phyloP scores from a whole-genome alignment of 257 asterid genomes.

The Paraleonurus japonicus region DNA sequence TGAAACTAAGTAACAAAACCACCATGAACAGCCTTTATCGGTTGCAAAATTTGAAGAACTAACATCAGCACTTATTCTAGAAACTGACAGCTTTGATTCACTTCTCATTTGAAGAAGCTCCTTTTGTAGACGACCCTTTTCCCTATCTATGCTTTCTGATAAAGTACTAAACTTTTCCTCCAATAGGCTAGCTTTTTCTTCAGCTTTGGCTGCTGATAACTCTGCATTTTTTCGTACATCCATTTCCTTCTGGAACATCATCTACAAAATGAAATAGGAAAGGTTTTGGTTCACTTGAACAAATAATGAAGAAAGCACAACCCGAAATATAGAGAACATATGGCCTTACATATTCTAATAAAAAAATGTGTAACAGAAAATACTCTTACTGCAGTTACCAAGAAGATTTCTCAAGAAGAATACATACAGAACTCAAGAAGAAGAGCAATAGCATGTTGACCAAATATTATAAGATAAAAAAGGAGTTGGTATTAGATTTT shows the following conservation, averaged over 20 bases:
- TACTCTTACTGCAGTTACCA: constrained; percentile 5
- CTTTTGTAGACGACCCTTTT: constrained; percentile 63
- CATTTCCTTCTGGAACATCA: constrained; percentile 71
- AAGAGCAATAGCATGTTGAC: background rate
- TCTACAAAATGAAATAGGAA: constrained; percentile 41
- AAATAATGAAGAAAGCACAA: constrained; percentile 13
- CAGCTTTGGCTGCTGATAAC: constrained; percentile 70
- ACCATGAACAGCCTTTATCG: constrained; percentile 14
- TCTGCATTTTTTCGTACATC: constrained; percentile 75
- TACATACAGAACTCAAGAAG: background rate
- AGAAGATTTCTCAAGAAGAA: background rate
- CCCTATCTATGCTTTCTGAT: constrained; percentile 69
- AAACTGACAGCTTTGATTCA: constrained; percentile 77
- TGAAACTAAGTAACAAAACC: constrained; percentile 22
- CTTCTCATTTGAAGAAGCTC: constrained; percentile 78
- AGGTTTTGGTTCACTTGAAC: constrained; percentile 11
- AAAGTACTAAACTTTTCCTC: constrained; percentile 64
- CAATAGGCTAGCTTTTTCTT: constrained; percentile 63
- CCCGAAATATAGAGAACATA: constrained; percentile 2
- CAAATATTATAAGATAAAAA: constrained; percentile 11
- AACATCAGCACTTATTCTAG: constrained; percentile 78
- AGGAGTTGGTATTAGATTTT: constrained; percentile 6
- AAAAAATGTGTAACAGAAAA: constrained; percentile 3
- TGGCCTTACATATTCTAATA: background rate
- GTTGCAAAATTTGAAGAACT: constrained; percentile 31